Conservation (phyloP, 371 early-diverging fungal species). For the Mucor racemosus region DNA sequence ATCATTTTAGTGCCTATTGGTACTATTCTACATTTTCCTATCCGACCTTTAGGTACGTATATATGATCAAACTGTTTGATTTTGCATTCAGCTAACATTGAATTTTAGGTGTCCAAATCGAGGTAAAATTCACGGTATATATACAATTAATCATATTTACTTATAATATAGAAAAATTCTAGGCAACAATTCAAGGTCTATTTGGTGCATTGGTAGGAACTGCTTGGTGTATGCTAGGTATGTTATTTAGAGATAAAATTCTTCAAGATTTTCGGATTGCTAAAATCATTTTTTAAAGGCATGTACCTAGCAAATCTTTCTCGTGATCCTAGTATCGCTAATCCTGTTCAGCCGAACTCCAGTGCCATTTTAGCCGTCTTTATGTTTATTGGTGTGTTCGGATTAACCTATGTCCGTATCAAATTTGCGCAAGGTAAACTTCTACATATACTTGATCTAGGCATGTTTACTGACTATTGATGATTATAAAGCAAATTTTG, state of each 20-base stretch:
- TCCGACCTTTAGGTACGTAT: conserved; percentile 27
- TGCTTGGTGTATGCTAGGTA: conserved; percentile 31
- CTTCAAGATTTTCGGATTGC: background rate
- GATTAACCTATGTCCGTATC: conserved; percentile 38
- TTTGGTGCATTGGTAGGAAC: conserved; percentile 24
- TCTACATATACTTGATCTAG: background rate
- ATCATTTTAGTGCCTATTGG: conserved; percentile 27
- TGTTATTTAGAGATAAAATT: background rate
- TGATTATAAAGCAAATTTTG: conserved; percentile 38
- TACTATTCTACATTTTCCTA: conserved; percentile 26
- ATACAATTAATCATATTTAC: background rate
- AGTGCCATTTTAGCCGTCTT: conserved; percentile 44
- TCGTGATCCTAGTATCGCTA: conserved; percentile 31
- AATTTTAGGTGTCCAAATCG: conserved; percentile 26
- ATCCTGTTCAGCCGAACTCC: conserved; percentile 40
- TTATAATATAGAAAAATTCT: background rate
- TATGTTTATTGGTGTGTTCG: conserved; percentile 43
- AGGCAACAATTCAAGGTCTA: conserved; percentile 25
- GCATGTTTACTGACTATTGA: background rate
- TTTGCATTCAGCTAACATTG: background rate
- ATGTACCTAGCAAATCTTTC: conserved; percentile 43
- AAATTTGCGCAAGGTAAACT: conserved; percentile 41
- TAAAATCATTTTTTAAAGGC: conserved; percentile 18
- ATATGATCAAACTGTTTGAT: background rate
- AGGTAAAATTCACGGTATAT: conserved; percentile 15